phyloP scores from a whole-genome alignment of 371 early-diverging fungal genomes.

The Apophysomyces ossiformis region DNA sequence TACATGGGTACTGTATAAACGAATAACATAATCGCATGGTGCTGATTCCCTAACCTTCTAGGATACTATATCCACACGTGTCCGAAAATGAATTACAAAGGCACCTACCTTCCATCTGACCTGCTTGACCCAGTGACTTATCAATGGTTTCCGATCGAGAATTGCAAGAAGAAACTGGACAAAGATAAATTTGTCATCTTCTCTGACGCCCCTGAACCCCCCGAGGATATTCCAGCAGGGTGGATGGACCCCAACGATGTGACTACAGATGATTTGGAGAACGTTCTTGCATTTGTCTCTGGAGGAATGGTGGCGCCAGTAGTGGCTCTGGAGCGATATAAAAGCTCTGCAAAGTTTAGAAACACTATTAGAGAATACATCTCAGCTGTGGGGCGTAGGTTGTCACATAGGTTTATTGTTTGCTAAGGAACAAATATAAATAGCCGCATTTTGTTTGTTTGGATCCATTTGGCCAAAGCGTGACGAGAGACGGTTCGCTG shows the following conservation, averaged over 20 bases:
- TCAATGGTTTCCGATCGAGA: conserved; percentile 43
- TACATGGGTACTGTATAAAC: conserved; percentile 72
- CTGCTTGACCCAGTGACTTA: conserved; percentile 69
- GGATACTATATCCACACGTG: conserved; percentile 92
- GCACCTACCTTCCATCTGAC: conserved; percentile 81
- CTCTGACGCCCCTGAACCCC: conserved; percentile 2
- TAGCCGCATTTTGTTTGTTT: neutral
- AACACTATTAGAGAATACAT: conserved; percentile 13
- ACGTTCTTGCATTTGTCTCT: conserved; percentile 1
- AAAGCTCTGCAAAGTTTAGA: conserved; percentile 3
- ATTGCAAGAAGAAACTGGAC: conserved; percentile 33
- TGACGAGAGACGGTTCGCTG: neutral
- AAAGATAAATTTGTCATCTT: conserved; percentile 20
- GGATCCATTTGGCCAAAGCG: neutral
- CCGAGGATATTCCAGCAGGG: conserved; percentile 4
- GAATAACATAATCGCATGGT: neutral
- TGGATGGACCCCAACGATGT: conserved; percentile 6
- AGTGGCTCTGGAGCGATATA: neutral
- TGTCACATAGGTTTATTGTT: conserved; percentile 16
- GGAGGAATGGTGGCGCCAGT: conserved; percentile 4
- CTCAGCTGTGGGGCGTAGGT: conserved; percentile 9
- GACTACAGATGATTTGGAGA: neutral
- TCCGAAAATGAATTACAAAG: conserved; percentile 94
- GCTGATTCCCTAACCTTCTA: conserved; percentile 19
- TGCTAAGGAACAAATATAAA: conserved; percentile 8